Evolutionary conservation across 208 protist species (phyloP).

Genomic region (Trypanosoma conorhini): DNA sequence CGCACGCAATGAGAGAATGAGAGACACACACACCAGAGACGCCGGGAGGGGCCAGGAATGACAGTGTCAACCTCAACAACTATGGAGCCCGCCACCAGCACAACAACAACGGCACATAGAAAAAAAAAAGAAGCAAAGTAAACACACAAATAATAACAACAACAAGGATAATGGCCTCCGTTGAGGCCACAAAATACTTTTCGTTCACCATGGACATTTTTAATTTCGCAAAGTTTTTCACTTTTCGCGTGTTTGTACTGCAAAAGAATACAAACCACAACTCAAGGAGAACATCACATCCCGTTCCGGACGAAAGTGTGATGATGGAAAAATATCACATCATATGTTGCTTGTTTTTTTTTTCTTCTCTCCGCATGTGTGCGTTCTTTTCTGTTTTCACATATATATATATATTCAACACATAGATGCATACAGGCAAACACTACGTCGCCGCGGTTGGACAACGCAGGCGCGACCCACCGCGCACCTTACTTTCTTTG

Average conservation of each 20-base stretch:
- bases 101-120: neutral
- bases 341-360: too few species aligned
- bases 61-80: slow-evolving; percentile 1
- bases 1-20: slow-evolving; percentile 12
- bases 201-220: neutral
- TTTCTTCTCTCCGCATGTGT: too few species aligned
- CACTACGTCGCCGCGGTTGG: too few species aligned
- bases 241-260: neutral
- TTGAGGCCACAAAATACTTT: neutral
- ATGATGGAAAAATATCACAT: too few species aligned
- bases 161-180: slow-evolving; percentile 9
- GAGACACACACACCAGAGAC: slow-evolving; percentile 2
- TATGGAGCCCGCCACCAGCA: neutral
- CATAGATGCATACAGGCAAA: too few species aligned
- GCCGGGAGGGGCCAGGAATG: neutral
- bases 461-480: slow-evolving; percentile 6
- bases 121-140: slow-evolving; percentile 2
- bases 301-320: neutral
- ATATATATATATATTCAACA: neutral
- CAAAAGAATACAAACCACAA: neutral
- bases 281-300: neutral
- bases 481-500: slow-evolving; percentile 18
- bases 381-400: too few species aligned
- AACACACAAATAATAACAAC: neutral
- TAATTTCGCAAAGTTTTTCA: neutral